These are phyloP conservation scores for Rhizopogon roseolus DNA, from an alignment of 768 basidiomycete genomes.

Conservation along the genomic window DNA sequence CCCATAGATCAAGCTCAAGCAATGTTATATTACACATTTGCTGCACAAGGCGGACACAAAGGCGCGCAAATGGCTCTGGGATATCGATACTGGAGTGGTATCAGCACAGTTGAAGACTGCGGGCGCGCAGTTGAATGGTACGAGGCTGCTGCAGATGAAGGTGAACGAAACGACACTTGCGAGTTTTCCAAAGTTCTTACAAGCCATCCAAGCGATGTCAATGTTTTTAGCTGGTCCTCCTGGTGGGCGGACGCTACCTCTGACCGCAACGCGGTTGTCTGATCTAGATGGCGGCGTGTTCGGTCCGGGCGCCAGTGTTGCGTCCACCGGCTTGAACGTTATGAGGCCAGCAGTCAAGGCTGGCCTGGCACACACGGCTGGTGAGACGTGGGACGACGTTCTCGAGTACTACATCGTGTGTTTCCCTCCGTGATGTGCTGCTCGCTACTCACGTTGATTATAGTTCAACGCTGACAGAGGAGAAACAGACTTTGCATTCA, in stretches of 20 bases:
- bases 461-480: slow-evolving; percentile 95
- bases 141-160: slow-evolving; percentile 81
- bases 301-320: slow-evolving; percentile 91
- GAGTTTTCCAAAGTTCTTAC: neutral
- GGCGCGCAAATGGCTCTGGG: slow-evolving; percentile 91
- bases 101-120: slow-evolving; percentile 87
- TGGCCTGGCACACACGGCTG: slow-evolving; percentile 74
- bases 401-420: slow-evolving; percentile 86
- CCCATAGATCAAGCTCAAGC: slow-evolving; percentile 74
- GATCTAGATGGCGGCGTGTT: slow-evolving; percentile 92
- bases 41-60: slow-evolving; percentile 82
- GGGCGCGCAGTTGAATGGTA: slow-evolving; percentile 84
- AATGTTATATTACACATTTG: slow-evolving; percentile 90
- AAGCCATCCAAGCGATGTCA: slow-evolving; percentile 56
- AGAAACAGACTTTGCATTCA: slow-evolving; percentile 83
- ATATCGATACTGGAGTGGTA: slow-evolving; percentile 94
- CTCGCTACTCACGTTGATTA: slow-evolving; percentile 2
- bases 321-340: slow-evolving; percentile 76
- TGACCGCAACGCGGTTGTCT: slow-evolving; percentile 76
- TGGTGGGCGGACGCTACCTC: slow-evolving; percentile 82
- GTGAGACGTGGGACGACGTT: slow-evolving; percentile 92
- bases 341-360: slow-evolving; percentile 79
- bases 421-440: neutral
- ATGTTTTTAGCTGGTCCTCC: slow-evolving; percentile 84
- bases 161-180: slow-evolving; percentile 31